phyloP scores from a whole-genome alignment of 176 grass and related monocot genomes.

The Oryza brachyantha region DNA sequence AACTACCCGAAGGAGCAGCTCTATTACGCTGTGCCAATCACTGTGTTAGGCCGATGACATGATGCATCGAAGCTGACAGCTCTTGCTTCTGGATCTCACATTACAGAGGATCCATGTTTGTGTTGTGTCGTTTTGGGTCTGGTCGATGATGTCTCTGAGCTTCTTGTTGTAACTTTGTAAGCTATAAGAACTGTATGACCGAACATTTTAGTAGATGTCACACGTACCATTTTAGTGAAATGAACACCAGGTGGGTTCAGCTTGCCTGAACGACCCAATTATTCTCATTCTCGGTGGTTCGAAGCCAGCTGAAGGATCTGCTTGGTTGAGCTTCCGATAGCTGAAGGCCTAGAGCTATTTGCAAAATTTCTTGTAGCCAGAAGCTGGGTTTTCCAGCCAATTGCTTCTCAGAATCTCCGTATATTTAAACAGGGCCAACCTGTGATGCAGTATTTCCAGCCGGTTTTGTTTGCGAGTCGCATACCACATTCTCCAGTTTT shows the following conservation, averaged over 20 bases:
- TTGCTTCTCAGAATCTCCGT: no score
- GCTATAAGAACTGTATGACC: conserved; percentile 11
- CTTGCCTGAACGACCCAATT: not conserved
- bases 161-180: conserved; percentile 26
- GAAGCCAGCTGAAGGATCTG: not conserved
- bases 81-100: conserved; percentile 8
- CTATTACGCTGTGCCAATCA: not conserved
- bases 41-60: not conserved
- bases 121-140: conserved; percentile 31
- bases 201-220: conserved; percentile 23
- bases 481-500: not conserved
- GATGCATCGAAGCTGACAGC: not conserved
- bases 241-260: conserved; percentile 24
- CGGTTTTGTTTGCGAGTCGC: not conserved
- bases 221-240: conserved; percentile 23
- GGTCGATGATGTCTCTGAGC: conserved; percentile 1
- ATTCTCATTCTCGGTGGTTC: not conserved
- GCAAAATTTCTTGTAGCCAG: no score
- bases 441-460: not conserved
- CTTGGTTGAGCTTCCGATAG: no score
- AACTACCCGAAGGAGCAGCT: conserved; percentile 18
- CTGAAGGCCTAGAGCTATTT: no score
- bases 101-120: conserved; percentile 25
- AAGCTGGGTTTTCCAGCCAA: no score
- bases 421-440: no score